Evolutionary conservation across 805 yeast species (phyloP).

Genomic region (Saccharomycopsis malanga): DNA sequence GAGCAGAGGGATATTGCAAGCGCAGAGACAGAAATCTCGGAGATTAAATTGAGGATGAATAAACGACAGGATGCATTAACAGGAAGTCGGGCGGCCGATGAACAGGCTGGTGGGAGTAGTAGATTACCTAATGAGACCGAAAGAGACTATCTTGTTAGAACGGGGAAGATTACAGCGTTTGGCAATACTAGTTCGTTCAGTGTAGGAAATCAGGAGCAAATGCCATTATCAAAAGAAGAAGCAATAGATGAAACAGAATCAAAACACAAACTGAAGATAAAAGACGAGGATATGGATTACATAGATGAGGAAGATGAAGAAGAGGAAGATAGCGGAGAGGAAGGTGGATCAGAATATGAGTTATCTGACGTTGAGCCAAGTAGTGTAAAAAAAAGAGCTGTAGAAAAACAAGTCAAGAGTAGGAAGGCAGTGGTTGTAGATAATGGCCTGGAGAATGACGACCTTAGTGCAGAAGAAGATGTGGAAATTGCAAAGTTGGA

Average conservation of each 20-base stretch:
- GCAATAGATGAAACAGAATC: constrained; percentile 21
- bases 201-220: constrained; percentile 29
- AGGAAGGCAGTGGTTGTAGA: neutral
- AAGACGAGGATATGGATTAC: constrained; percentile 26
- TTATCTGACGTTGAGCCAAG: constrained; percentile 18
- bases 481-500: constrained; percentile 27
- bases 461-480: constrained; percentile 23
- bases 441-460: constrained; percentile 19
- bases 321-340: constrained; percentile 25
- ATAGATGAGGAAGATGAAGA: constrained; percentile 25
- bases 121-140: constrained; percentile 67
- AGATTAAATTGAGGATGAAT: constrained; percentile 40
- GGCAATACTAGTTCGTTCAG: constrained; percentile 59
- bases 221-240: constrained; percentile 9
- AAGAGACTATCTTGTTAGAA: constrained; percentile 73
- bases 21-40: constrained; percentile 53
- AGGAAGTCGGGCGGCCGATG: constrained; percentile 10
- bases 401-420: neutral
- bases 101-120: constrained; percentile 23
- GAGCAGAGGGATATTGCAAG: constrained; percentile 45
- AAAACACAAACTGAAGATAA: constrained; percentile 22
- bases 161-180: constrained; percentile 92
- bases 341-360: constrained; percentile 18
- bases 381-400: constrained; percentile 11
- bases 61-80: constrained; percentile 24